Evolutionary conservation across 306 rosid genomes (phyloP), one percentile per base, ranked within the genome.

Genomic region (Adenanthera pavonina): DNA sequence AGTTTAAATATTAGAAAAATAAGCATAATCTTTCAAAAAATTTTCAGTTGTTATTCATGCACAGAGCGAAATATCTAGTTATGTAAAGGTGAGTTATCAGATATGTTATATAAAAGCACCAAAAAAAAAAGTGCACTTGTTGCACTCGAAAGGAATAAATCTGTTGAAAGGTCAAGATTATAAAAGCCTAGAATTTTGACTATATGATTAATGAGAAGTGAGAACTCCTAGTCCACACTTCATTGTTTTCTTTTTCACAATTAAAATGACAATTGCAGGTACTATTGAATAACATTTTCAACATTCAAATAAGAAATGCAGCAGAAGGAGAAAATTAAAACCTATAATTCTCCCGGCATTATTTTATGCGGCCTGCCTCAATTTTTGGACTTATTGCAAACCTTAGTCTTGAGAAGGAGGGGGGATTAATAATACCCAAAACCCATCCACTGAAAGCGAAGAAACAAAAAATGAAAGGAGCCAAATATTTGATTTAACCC

Each of bases 401-500:
- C 82, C 86, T 87, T 88, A 87, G 84, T 64, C 54, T 74, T 36
- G 77, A 85, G 76, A 82, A 33, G 74, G 75, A 73, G 34, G 72
- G 67, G 6, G 62, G 80, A 56, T 16, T 61, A 76, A 80, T 17
- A 65, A 43, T 74, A 38, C 59, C 78, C 70, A 36, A 80, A 75
- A 74, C 66, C 79, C 80, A 62, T 48, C 77, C 66, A 48, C 73
- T 54, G 61, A 25, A 74, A 64, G 81, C 65, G 3, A 36, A 14
- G 7, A 6, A 16, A 46, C 38, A 67, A 20, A 48, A 69, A 33
- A 61, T 56, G 60, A 30, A 77, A 74, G 68, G 49, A 77, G 78
- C 90, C 86, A 69, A 81, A 87, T 80, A 87, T 89, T 81, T 89
- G 90, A 87, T 86, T 65, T 54, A 60, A 83, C 60, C 20, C 64